Conservation (phyloP, 2,329 filamentous ascomycete species). For the Alternaria infectoria region DNA sequence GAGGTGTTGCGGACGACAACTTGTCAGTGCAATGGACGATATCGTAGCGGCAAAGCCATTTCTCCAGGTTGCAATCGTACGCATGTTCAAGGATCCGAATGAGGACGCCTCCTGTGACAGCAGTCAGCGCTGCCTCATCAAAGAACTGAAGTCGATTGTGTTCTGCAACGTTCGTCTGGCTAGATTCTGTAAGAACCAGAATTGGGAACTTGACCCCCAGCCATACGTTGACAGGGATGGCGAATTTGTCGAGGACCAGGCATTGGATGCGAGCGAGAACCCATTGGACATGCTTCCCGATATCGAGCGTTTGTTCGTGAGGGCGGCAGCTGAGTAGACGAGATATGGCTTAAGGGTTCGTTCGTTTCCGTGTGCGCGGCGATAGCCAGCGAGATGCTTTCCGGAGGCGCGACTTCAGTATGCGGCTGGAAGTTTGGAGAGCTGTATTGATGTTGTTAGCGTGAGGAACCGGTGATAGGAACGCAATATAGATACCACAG, state of each 20-base stretch:
- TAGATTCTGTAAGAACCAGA: neutral
- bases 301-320: neutral
- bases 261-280: neutral
- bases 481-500: neutral
- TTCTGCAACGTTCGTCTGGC: neutral
- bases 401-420: neutral
- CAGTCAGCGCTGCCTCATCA: neutral
- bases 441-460: neutral
- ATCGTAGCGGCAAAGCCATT: neutral
- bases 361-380: neutral
- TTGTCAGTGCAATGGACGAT: neutral
- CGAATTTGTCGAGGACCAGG: neutral
- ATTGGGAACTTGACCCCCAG: neutral
- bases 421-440: neutral
- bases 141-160: neutral
- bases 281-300: neutral
- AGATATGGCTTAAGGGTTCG: neutral
- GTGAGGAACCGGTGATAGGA: neutral
- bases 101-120: neutral
- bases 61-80: neutral
- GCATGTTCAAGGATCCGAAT: neutral
- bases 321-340: neutral
- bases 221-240: neutral
- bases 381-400: neutral
- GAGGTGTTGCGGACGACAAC: neutral